Conservation (phyloP, 441 rosid genomes). For the Corymbia calophylla region DNA sequence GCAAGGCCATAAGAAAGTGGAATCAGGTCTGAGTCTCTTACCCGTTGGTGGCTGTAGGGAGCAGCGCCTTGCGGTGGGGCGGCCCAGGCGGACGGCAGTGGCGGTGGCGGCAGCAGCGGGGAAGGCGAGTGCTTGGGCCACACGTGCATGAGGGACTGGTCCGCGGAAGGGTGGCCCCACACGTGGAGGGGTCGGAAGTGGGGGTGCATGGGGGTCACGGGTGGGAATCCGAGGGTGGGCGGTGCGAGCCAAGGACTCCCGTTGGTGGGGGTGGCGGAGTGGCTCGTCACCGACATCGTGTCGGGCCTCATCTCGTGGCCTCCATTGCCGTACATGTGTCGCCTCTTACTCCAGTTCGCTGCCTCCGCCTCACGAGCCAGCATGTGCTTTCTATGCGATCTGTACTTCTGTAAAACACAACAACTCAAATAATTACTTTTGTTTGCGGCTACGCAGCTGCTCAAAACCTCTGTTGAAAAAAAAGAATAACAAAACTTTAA, state of each 20-base stretch:
- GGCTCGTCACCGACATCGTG: not conserved
- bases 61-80: not conserved
- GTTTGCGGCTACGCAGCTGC: not conserved
- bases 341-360: not conserved
- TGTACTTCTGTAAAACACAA: not conserved
- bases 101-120: not conserved
- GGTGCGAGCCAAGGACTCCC: not conserved
- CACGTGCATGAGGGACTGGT: not conserved
- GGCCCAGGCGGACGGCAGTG: not conserved
- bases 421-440: not conserved
- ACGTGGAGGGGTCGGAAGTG: conserved; percentile 1
- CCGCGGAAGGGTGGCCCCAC: conserved; percentile 1
- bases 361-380: conserved; percentile 2
- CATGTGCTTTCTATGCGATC: conserved; percentile 5
- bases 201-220: not conserved
- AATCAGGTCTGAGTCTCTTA: not conserved
- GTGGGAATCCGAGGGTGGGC: not conserved
- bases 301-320: not conserved
- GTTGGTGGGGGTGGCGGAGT: not conserved
- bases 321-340: not conserved
- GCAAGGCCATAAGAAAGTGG: not conserved
- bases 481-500: not conserved
- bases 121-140: not conserved
- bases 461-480: not conserved
- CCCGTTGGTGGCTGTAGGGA: not conserved